Base-by-base conservation (phyloP, 305 asterid species). In the Withania somnifera region DNA sequence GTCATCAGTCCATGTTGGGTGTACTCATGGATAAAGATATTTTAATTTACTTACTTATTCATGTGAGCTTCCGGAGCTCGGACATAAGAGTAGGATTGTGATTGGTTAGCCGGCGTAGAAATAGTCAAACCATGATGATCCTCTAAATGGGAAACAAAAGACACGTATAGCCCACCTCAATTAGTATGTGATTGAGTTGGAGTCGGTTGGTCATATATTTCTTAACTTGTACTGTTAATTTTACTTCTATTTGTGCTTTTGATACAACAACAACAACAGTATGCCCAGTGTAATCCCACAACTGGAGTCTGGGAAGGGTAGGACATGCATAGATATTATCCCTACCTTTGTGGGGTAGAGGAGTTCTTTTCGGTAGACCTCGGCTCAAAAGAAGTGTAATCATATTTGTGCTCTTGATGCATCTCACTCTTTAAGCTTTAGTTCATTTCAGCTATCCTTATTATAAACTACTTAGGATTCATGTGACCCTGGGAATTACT, bases 401-500 rank as follows among this genome's bases (percentile, higher is more conserved):
- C 11, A 17, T 10, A 17, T 53, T 2, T 30, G 32, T 38, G 77
- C 38, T 80, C 38, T 34, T 6, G 38, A 34, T 6, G 3, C 14
- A 45, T 24, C 7, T 34, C 13, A 22, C 36, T 57, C 68, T 80
- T 82, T n/a, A n/a, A n/a, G n/a, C n/a, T n/a, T n/a, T n/a, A n/a
- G n/a, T n/a, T n/a, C n/a, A n/a, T n/a, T n/a, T n/a, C n/a, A n/a
- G n/a, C n/a, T n/a, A n/a, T n/a, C n/a, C n/a, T n/a, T n/a, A n/a
- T 83, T 36, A 32, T 79, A 64, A 52, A 76, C 69, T 47, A 57
- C 81, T 58, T 91, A 94, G 98, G 98, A 96, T 84, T 90, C 93
- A 3, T 86, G 87, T 78, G 97, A 94, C 84, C 96, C 88, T 9
- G 98, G 92, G 71, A 92, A 85, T 86, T 92, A 92, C 84, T 96